Evolutionary conservation across 768 basidiomycete species (phyloP).

Genomic region (Auriscalpium orientale): DNA sequence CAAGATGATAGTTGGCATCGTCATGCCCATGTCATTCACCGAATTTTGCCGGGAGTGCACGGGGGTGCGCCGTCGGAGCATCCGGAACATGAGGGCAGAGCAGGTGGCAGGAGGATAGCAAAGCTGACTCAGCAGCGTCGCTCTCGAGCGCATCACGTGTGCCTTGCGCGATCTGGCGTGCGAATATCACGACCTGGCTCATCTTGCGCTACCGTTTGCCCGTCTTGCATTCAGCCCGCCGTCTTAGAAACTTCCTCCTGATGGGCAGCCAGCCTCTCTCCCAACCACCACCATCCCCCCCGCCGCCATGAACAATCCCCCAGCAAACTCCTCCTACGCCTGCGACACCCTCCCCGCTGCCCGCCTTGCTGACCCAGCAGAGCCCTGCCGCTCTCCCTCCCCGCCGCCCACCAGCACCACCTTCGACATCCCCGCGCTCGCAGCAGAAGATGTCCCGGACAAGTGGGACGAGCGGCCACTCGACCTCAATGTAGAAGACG

Average conservation of each 20-base stretch:
- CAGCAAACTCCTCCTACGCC: slow-evolving; percentile 31
- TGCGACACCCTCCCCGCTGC: slow-evolving; percentile 72
- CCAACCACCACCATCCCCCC: neutral
- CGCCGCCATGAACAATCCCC: neutral
- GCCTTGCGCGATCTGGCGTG: neutral
- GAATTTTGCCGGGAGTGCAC: no score
- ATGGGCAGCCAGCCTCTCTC: neutral
- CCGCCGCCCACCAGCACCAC: slow-evolving; percentile 21
- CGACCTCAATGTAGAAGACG: neutral
- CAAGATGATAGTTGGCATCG: no score
- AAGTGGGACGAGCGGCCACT: neutral
- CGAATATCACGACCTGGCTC: neutral
- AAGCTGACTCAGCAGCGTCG: no score
- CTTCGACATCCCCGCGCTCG: slow-evolving; percentile 12
- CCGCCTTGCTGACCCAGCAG: slow-evolving; percentile 32
- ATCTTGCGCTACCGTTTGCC: neutral
- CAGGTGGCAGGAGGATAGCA: no score
- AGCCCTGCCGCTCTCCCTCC: slow-evolving; percentile 13
- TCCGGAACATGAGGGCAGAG: no score
- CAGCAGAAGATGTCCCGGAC: neutral
- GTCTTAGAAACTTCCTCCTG: neutral
- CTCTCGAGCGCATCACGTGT: neutral
- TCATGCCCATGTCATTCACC: no score
- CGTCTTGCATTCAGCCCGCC: neutral
- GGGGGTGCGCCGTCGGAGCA: no score